Conservation (phyloP, 2,329 filamentous ascomycete genomes). For the Penicillium janthinellum region DNA sequence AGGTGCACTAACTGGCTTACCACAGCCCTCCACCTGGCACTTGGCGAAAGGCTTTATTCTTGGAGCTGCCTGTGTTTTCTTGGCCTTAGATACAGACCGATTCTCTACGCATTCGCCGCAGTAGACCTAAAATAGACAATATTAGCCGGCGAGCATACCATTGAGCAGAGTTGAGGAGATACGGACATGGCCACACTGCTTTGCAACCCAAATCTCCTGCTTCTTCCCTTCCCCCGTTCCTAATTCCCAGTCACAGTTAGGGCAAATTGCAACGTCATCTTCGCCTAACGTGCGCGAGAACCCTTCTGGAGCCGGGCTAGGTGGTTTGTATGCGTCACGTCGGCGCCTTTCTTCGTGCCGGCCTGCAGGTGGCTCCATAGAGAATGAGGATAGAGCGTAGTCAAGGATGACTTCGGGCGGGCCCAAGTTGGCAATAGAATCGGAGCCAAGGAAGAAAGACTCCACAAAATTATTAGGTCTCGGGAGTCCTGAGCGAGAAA, state of each 20-base stretch:
- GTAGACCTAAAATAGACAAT: slow-evolving; percentile 44
- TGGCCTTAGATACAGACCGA: slow-evolving; percentile 39
- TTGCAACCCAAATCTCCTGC: slow-evolving; percentile 89
- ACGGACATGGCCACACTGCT: slow-evolving; percentile 86
- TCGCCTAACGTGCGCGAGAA: slow-evolving; percentile 78
- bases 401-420: slow-evolving; percentile 6
- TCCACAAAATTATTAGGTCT: not conserved
- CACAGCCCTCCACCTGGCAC: slow-evolving; percentile 48
- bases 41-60: slow-evolving; percentile 45
- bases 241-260: slow-evolving; percentile 82
- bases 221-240: slow-evolving; percentile 71
- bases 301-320: slow-evolving; percentile 67
- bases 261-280: slow-evolving; percentile 75
- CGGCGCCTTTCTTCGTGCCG: slow-evolving; percentile 17
- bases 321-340: slow-evolving; percentile 58
- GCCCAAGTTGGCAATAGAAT: not conserved
- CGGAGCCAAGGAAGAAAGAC: not conserved
- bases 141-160: slow-evolving; percentile 8
- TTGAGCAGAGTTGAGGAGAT: not conserved
- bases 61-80: slow-evolving; percentile 30
- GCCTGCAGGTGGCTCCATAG: slow-evolving; percentile 1
- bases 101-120: slow-evolving; percentile 51
- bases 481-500: not conserved
- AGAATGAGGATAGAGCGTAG: slow-evolving; percentile 15
- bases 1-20: slow-evolving; percentile 41